phyloP scores from a whole-genome alignment of 179 eudicot genomes.

The Silene noctiflora region DNA sequence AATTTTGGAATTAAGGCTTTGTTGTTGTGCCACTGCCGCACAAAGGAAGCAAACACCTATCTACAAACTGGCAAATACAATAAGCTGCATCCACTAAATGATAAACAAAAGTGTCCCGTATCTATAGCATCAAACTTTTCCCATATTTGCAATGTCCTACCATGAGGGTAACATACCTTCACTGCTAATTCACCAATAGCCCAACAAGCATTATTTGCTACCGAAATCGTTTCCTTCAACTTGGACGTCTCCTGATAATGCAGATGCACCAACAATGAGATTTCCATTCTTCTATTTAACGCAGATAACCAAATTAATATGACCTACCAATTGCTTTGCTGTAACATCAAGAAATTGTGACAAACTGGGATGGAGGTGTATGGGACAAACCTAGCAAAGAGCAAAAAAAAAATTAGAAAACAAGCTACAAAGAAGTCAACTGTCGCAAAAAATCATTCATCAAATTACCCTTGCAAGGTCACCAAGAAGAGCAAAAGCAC shows the following conservation, averaged over 20 bases:
- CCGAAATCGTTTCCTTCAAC: slow-evolving; percentile 78
- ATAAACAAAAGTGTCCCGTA: background rate
- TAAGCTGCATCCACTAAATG: background rate
- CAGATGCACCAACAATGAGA: slow-evolving; percentile 8
- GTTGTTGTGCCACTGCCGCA: background rate
- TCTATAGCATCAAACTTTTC: background rate
- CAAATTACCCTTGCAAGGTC: slow-evolving; percentile 89
- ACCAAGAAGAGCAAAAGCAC: slow-evolving; percentile 97
- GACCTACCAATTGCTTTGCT: slow-evolving; percentile 83
- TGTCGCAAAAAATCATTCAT: background rate
- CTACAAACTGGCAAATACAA: background rate
- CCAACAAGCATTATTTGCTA: slow-evolving; percentile 99
- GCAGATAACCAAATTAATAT: slow-evolving; percentile 9
- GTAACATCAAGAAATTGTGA: slow-evolving; percentile 76
- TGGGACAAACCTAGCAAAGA: slow-evolving; percentile 67
- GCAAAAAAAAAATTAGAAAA: background rate
- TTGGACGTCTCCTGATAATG: slow-evolving; percentile 57
- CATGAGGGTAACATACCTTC: slow-evolving; percentile 50
- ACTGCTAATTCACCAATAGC: slow-evolving; percentile 97
- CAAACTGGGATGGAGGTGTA: slow-evolving; percentile 69
- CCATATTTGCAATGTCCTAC: background rate
- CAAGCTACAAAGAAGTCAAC: background rate
- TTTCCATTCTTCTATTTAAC: background rate
- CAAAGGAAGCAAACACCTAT: background rate
- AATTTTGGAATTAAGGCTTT: background rate